Evolutionary conservation across 2,329 filamentous ascomycete genomes (phyloP), one percentile per base, ranked within the genome.

Genomic region (Juglanconis oblonga): DNA sequence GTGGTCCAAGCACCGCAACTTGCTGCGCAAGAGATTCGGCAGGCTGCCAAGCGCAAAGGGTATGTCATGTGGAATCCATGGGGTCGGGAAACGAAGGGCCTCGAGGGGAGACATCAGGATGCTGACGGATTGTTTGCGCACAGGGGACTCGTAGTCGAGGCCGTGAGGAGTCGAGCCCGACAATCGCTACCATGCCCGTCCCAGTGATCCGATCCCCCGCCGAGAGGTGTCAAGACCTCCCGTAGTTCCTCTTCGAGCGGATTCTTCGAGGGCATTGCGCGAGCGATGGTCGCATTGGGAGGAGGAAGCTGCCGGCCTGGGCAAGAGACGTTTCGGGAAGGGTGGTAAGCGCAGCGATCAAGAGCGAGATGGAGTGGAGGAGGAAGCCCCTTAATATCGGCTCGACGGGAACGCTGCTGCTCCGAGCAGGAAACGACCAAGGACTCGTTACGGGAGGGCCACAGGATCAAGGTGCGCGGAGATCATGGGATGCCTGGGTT

Each of bases 1-100:
- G 83, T 98, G 96, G 85, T 97, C 92, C 71, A 90, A 92, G 73
- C 94, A 98, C 80, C 87, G 95, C 69, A 92, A 98, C 53, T 96
- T 92, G 24, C 83, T 98, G 71, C 97, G 97, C 88, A 92, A 91
- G 81, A 85, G 95, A 72, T 98, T 96, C 73, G 89, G 89, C 52
- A 83, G 97, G 65, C 86, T 98, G 64, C 79, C 97, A 74, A 95
- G 90, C 57, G 91, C 96, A 82, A 89, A 80, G 74, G 80, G 81
- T 84, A 65, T 65, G 79, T 79, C 2, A 24, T 24, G 24, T 24
- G 24, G 24, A 24, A 24, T 5, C 4, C 50, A 36, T n/a, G n/a
- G 13, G 13, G 32, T 31, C 44, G 45, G 8, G 17, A n/a, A 32
- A 29, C 48, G 6, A n/a, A 7, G 31, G 35, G 48, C 24, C 10